Evolutionary conservation across 2,329 filamentous ascomycete species (phyloP), one percentile per base, ranked within the genome.

Genomic region (Nannizzia gypsea): DNA sequence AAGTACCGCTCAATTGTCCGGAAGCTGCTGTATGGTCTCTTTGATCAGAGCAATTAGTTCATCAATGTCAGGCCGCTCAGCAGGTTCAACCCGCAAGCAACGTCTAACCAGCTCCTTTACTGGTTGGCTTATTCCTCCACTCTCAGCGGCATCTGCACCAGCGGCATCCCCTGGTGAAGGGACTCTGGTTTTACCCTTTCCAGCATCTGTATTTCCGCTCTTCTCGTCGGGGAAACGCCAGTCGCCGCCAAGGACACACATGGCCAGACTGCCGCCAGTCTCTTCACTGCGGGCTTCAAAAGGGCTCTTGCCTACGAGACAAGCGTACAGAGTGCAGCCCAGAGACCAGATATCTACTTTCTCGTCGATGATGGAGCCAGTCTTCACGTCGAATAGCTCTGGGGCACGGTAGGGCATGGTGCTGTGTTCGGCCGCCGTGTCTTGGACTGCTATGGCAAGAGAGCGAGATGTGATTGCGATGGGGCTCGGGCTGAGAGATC

Each of bases 381-480:
- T 96, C 76, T 95, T 95, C 60, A 97, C 93, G 72, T 99, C 93
- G 74, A 99, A 99, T 62, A 99, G 85, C 75, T 99, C 93, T 0
- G 93, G 93, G 1, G 93, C 93, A 62, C 93, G 90, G 76, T 99
- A 99, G 0, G 93, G 91, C 92, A 99, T 97, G 44, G 93, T 99
- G 65, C 86, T 92, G 78, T 97, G 92, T 73, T 99, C 93, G 59
- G 92, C 93, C 22, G 93, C 93, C 44, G 84, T 88, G 73, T 99
- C 93, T 76, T 97, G 93, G 38, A 95, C 88, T 58, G 91, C 89
- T 55, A 99, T 83, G 50, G 93, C 93, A 59, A 95, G 81, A 2
- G 90, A 95, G 63, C 92, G 86, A 17, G 89, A 93, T 3, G 92
- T 95, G 66, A 97, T 92, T 26, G 89, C 83, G 60, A 90, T 89